Percentiles rank a stretch among this genome's conserved stretches.
Evolutionary conservation across 345 rosid species (phyloP).

Genomic region (Erysimum cheiranthoides): DNA sequence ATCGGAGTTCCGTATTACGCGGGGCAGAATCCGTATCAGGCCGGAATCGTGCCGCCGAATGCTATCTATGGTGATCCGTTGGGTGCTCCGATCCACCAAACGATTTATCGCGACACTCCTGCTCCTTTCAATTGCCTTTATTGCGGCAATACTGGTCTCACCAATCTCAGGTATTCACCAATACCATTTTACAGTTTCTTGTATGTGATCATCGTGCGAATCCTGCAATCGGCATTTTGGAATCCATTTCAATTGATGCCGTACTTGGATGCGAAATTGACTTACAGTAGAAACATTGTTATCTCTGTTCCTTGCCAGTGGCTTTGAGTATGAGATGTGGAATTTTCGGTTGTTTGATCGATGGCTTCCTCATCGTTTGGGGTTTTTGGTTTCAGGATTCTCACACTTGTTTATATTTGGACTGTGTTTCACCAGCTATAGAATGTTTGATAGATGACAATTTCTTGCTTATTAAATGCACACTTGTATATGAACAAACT

Average conservation of each 20-base stretch:
- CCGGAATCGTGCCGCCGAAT: constrained; percentile 73
- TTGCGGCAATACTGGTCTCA: constrained; percentile 85
- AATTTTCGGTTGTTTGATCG: constrained; percentile 9
- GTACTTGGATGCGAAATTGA: background rate
- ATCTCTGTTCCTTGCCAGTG: background rate
- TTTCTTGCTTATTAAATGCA: background rate
- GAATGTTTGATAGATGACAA: background rate
- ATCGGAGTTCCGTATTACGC: constrained; percentile 77
- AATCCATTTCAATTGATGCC: background rate
- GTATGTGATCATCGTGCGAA: constrained; percentile 4
- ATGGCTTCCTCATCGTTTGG: background rate
- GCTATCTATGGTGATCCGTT: constrained; percentile 76
- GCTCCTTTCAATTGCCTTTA: constrained; percentile 85
- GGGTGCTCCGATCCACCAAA: constrained; percentile 84
- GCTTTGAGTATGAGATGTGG: constrained; percentile 16
- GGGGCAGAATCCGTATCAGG: constrained; percentile 71
- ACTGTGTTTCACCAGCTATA: background rate
- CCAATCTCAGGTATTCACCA: constrained; percentile 61
- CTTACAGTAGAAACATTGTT: background rate
- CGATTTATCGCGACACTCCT: constrained; percentile 85
- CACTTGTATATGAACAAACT: constrained; percentile 18
- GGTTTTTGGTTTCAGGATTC: background rate
- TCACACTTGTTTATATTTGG: background rate
- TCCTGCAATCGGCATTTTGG: background rate
- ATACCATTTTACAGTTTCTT: background rate